These are phyloP conservation scores for Baeospora myosura DNA, from an alignment of 1,284 basidiomycete genomes.

Conservation along the genomic window DNA sequence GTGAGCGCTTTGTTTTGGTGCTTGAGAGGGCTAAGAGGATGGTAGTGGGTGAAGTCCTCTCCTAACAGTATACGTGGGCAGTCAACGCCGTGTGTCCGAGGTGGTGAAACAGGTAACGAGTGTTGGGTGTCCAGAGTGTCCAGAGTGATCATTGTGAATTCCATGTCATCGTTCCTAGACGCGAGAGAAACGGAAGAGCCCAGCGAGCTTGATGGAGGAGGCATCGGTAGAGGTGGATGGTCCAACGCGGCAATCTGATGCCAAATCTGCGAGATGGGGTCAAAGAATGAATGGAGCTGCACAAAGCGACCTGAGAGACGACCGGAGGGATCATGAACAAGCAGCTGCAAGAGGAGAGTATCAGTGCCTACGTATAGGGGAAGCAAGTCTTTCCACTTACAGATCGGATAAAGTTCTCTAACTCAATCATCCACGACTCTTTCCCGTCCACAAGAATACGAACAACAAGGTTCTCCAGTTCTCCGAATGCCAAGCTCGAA, in stretches of 20 bases:
- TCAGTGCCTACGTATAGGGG: background rate
- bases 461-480: conserved; percentile 15
- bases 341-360: conserved; percentile 17
- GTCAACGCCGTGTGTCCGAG: conserved; percentile 5
- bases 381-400: conserved; percentile 10
- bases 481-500: conserved; percentile 18
- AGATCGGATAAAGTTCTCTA: conserved; percentile 16
- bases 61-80: background rate
- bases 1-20: too few species aligned
- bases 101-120: conserved; percentile 17
- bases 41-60: background rate
- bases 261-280: conserved; percentile 21
- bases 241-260: conserved; percentile 23
- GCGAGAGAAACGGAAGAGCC: too few species aligned
- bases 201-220: conserved; percentile 13
- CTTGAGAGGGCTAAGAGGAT: background rate
- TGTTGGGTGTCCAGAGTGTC: too few species aligned
- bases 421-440: conserved; percentile 10
- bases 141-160: too few species aligned
- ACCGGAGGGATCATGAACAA: conserved; percentile 18
- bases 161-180: conserved; percentile 3
- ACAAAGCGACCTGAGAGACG: conserved; percentile 22
- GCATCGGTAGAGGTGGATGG: conserved; percentile 23
- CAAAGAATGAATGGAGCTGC: conserved; percentile 22
- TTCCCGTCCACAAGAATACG: conserved; percentile 3